A percentile compares a stretch with the other conserved stretches of the same genome.
phyloP scores from a whole-genome alignment of 331 rosid genomes.

The Arachis monticola region DNA sequence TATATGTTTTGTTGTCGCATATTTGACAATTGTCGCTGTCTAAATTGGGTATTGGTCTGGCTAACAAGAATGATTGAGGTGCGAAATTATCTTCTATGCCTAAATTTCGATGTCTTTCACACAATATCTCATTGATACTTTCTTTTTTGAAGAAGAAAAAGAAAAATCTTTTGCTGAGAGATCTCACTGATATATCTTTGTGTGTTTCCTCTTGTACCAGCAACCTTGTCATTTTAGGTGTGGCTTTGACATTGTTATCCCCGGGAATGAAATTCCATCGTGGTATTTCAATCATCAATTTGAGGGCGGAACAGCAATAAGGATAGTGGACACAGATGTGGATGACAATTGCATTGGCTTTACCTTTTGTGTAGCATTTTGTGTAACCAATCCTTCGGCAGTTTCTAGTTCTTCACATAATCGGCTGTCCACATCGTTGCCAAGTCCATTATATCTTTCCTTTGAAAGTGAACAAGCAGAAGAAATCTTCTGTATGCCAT shows the following conservation, averaged over 20 bases:
- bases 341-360: background rate
- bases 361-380: background rate
- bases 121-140: background rate
- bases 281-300: background rate
- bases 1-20: too few relatives aligned
- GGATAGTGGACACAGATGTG: background rate
- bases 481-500: slow-evolving; percentile 18
- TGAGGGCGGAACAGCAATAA: background rate
- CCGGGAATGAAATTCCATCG: background rate
- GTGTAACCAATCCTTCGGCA: background rate
- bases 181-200: too few relatives aligned
- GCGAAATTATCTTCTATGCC: background rate
- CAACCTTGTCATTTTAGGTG: background rate
- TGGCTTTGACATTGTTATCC: slow-evolving; percentile 32
- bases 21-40: too few relatives aligned
- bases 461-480: slow-evolving; percentile 23
- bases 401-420: background rate
- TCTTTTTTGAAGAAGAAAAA: too few relatives aligned
- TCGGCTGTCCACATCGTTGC: background rate
- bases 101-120: background rate
- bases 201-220: background rate
- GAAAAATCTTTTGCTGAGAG: too few relatives aligned
- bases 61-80: background rate
- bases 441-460: slow-evolving; percentile 17
- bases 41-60: background rate